Base-by-base conservation (phyloP, 2,329 filamentous ascomycete genomes). In the Colletotrichum sp. region DNA sequence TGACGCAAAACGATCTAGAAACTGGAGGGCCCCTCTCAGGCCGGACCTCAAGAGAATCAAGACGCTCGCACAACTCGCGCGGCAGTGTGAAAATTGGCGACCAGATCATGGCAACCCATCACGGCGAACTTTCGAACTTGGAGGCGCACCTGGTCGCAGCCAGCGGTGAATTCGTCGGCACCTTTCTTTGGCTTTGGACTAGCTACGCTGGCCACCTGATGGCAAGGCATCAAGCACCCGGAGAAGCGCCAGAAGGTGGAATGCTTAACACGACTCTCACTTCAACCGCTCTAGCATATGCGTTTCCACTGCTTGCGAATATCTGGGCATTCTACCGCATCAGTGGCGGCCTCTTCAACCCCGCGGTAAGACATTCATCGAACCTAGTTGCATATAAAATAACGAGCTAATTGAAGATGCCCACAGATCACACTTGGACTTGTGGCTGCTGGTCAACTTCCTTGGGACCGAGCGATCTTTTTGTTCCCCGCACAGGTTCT, bases 241-340 rank as follows among this genome's bases (percentile, higher is more conserved):
- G 39, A 24, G 16, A 44, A 8, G 26, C 86, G 57, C 72, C 81
- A 66, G 83, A 82, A 71, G 85, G 85, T 65, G 76, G 80, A 30
- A 79, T 80, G 90, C 34, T 67, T 8, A 49, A 67, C 5, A 67
- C 64, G 39, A 67, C 64, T 15, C 36, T 57, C 79, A 91, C 30
- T 90, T 88, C 80, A 88, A 90, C 77, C 87, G 88, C 59, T 78
- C 87, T 3, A 83, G 85, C 63, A 90, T 91, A 72, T 88, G 89
- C 36, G 81, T 88, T 18, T 86, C 88, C 6, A 80, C 91, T 32
- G 84, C 87, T 6, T 15, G 86, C 90, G 75, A 90, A 89, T 71
- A 89, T 90, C n/a, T 91, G 89, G 89, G 85, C 89, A 34, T 91
- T 91, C 80, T 91, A 87, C 79, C 87, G 90, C 52, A 85, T 92